Base-by-base conservation (phyloP, 331 rosid species). In the Erythrophleum ivorense region DNA sequence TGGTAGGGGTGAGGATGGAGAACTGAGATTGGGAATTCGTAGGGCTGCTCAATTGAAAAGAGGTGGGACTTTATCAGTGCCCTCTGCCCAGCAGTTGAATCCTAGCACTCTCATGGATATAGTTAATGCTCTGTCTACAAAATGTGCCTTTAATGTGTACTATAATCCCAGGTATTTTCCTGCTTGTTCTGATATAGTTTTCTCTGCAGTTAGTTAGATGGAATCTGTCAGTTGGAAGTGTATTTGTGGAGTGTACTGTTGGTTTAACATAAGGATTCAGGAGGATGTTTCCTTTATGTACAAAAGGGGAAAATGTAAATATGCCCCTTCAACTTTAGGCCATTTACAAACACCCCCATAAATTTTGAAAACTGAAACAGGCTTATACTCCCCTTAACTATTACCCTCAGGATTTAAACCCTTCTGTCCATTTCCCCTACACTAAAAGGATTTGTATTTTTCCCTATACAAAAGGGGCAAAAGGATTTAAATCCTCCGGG, bases 1-100 rank as follows among this genome's bases (percentile, higher is more conserved):
- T 77, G 34, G 15, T 65, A 91, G 95, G 88, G 95, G 90, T 14
- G 88, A 89, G 11, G 88, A 89, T 75, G 95, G 93, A 73, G 93
- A 88, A 55, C 77, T 91, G 83, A 84, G 95, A 65, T 81, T 91
- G 45, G 95, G 95, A 68, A 85, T 91, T 49, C 84, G 95, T 55
- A 83, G 93, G 81, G 91, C 95, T 11, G 65, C 85, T 63, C 95
- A 86, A 64, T 80, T 89, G 50, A 91, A 91, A 89, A 80, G 76
- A 31, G 83, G 84, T 14, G 78, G 83, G 59, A 12, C 79, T 34
- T 76, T 74, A 55, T 78, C 88, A 3, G 62, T 81, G 58, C 52
- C 80, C 58, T 60, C 81, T 58, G 81, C 84, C 75, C 90, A 81
- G 78, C 89, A 86, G 70, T 82, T 83, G 80, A 91, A 75, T 68